phyloP scores from a whole-genome alignment of 73 alveolate genomes.

The Stentor coeruleus region DNA sequence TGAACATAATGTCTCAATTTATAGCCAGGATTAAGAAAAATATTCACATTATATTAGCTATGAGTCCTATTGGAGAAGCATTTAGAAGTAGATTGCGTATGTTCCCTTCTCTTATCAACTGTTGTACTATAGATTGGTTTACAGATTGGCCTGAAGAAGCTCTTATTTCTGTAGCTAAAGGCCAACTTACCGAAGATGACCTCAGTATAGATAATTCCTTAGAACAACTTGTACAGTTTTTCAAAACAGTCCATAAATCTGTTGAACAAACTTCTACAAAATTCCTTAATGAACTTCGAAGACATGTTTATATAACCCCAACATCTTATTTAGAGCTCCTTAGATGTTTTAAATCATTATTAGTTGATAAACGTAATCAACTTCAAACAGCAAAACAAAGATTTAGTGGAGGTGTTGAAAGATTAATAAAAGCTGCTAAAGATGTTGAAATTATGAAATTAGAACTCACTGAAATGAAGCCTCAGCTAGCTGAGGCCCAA shows the following conservation, averaged over 20 bases:
- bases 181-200: conserved; percentile 51
- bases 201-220: no score
- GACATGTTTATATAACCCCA: conserved; percentile 92
- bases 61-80: conserved; percentile 94
- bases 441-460: conserved; percentile 59
- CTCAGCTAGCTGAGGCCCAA: conserved; percentile 72
- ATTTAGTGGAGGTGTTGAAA: conserved; percentile 66
- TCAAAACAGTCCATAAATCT: conserved; percentile 61
- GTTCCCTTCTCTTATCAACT: conserved; percentile 87
- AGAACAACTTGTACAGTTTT: no score
- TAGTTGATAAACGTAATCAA: conserved; percentile 73
- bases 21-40: conserved; percentile 81
- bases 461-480: conserved; percentile 69
- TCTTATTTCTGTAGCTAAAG: conserved; percentile 84
- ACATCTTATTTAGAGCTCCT: conserved; percentile 81
- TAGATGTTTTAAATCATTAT: conserved; percentile 66
- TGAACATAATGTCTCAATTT: conserved; percentile 76
- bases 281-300: conserved; percentile 65
- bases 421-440: conserved; percentile 64
- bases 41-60: conserved; percentile 77
- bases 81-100: conserved; percentile 84
- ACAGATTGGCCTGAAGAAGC: conserved; percentile 98
- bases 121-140: conserved; percentile 94
- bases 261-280: conserved; percentile 47
- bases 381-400: conserved; percentile 48